These are phyloP conservation scores for Lichtheimia corymbifera DNA, from an alignment of 371 early-diverging fungal genomes.

Conservation along the genomic window DNA sequence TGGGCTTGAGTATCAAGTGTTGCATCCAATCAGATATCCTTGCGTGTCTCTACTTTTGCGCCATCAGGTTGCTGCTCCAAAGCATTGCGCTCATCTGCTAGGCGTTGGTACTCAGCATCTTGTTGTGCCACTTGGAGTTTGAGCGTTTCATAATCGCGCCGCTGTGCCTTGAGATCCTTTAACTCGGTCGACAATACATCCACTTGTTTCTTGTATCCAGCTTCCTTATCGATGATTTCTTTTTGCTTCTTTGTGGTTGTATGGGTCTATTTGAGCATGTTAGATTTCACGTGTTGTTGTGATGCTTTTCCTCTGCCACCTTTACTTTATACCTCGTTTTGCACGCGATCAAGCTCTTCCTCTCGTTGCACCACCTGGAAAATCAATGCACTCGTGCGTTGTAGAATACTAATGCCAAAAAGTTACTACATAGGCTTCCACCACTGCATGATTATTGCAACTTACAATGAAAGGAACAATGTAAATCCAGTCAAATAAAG, in stretches of 20 bases:
- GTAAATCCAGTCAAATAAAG: conserved; percentile 89
- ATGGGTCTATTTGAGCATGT: conserved; percentile 7
- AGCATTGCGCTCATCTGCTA: conserved; percentile 67
- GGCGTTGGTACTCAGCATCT: conserved; percentile 71
- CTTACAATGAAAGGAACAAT: conserved; percentile 79
- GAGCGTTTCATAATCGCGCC: conserved; percentile 67
- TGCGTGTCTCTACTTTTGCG: conserved; percentile 1
- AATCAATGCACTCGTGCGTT: conserved; percentile 74
- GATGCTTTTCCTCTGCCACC: not conserved
- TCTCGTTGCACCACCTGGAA: conserved; percentile 68
- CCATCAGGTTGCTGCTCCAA: conserved; percentile 26
- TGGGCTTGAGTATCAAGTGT: too few relatives aligned
- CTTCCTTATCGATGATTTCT: conserved; percentile 36
- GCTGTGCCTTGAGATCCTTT: conserved; percentile 50
- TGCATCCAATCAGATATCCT: not conserved
- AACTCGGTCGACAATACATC: conserved; percentile 40
- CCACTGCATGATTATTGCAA: not conserved
- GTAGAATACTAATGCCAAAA: conserved; percentile 55
- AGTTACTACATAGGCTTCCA: not conserved
- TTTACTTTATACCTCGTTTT: conserved; percentile 49
- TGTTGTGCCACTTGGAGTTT: conserved; percentile 77
- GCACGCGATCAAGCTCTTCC: conserved; percentile 60
- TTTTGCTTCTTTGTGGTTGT: conserved; percentile 23
- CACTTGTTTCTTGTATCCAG: conserved; percentile 34
- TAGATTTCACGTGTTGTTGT: not conserved